phyloP scores from a whole-genome alignment of 768 basidiomycete genomes.

The Calvatia gigantea region DNA sequence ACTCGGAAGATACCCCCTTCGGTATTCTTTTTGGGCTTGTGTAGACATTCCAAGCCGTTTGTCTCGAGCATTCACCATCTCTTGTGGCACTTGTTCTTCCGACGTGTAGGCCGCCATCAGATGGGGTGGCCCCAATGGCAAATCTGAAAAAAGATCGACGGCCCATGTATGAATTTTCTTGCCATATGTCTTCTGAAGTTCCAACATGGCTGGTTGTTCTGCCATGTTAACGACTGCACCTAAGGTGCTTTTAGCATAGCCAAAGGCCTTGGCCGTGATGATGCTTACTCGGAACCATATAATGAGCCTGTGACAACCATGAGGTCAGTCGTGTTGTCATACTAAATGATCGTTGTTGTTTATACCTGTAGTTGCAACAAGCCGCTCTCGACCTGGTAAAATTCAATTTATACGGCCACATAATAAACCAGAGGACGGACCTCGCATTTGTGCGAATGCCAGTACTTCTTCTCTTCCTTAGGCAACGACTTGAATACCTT shows the following conservation, averaged over 20 bases:
- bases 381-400: conserved; percentile 12
- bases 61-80: conserved; percentile 6
- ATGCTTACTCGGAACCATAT: not conserved
- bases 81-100: conserved; percentile 8
- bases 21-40: not conserved
- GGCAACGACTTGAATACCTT: conserved; percentile 8
- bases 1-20: conserved; percentile 2
- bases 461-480: conserved; percentile 11
- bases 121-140: conserved; percentile 9
- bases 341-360: not conserved
- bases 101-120: conserved; percentile 7
- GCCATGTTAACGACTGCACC: conserved; percentile 1
- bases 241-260: not conserved
- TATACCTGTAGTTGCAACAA: conserved; percentile 4
- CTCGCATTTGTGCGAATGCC: conserved; percentile 13
- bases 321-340: not conserved
- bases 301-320: not conserved
- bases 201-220: conserved; percentile 13
- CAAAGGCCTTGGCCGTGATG: too few relatives aligned
- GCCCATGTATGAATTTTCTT: conserved; percentile 14
- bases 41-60: not conserved
- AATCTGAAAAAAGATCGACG: conserved; percentile 4
- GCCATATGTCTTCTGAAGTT: conserved; percentile 12
- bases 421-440: not conserved
- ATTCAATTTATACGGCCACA: not conserved